phyloP scores from a whole-genome alignment of 2,329 filamentous ascomycete species.

The Herpotrichia juniperi region DNA sequence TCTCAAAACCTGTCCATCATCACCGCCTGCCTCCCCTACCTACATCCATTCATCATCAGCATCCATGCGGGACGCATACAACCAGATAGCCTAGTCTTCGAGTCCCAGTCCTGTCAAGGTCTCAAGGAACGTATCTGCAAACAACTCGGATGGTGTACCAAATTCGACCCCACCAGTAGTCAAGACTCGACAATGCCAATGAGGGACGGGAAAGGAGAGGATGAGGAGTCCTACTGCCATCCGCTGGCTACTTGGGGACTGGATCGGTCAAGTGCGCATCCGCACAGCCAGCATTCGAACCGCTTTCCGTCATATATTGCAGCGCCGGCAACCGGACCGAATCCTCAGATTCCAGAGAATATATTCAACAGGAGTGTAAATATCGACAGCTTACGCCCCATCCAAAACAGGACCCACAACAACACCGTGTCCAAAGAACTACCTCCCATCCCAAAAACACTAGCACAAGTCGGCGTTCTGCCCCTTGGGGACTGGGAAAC shows the following conservation, averaged over 20 bases:
- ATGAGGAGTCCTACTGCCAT: conserved; percentile 27
- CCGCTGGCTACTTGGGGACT: conserved; percentile 37
- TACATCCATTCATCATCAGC: conserved; percentile 31
- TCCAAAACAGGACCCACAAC: too few relatives aligned
- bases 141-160: too few relatives aligned
- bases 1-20: conserved; percentile 38
- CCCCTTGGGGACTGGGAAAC: conserved; percentile 30
- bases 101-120: background rate
- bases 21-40: conserved; percentile 31
- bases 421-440: conserved; percentile 13
- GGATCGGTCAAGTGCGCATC: conserved; percentile 25
- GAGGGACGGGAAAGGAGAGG: conserved; percentile 11
- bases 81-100: conserved; percentile 17
- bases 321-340: conserved; percentile 14
- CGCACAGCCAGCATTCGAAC: conserved; percentile 24
- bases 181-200: conserved; percentile 15
- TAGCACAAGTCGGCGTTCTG: conserved; percentile 24
- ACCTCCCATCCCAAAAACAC: conserved; percentile 21
- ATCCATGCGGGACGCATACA: conserved; percentile 20
- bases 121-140: conserved; percentile 6
- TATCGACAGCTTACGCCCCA: conserved; percentile 19
- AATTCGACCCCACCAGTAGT: conserved; percentile 11
- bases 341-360: conserved; percentile 23
- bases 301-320: conserved; percentile 24
- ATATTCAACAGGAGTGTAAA: conserved; percentile 33